A percentile compares a stretch with the other conserved stretches of the same genome.
These are phyloP conservation scores for Centaurea solstitialis DNA, from an alignment of 129 eudicot genomes.

Conservation along the genomic window DNA sequence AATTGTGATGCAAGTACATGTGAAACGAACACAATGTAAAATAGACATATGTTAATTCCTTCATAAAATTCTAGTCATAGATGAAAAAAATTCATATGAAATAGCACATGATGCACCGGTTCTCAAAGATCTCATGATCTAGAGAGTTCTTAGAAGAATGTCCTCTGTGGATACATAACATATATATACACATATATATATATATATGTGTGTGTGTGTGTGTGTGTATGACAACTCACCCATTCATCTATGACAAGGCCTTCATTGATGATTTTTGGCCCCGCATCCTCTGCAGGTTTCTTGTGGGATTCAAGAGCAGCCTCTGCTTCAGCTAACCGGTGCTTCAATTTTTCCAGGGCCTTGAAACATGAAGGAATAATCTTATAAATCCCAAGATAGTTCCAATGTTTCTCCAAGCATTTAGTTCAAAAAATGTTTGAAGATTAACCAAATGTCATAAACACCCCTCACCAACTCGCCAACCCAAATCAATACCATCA, in stretches of 20 bases:
- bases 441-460: not conserved
- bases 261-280: slow-evolving; percentile 34
- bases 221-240: slow-evolving; percentile 20
- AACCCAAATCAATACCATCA: not conserved
- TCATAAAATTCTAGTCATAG: no score
- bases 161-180: no score
- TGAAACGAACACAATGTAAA: no score
- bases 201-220: no score
- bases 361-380: not conserved
- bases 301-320: slow-evolving; percentile 38
- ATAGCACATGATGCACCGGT: no score
- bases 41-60: no score
- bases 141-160: no score
- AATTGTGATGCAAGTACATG: no score
- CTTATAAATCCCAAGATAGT: not conserved
- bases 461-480: not conserved
- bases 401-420: not conserved
- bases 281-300: slow-evolving; percentile 32
- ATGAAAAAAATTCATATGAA: no score
- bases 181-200: no score
- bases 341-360: slow-evolving; percentile 41
- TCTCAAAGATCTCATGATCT: no score
- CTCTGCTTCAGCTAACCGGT: slow-evolving; percentile 41
- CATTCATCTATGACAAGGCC: slow-evolving; percentile 52
- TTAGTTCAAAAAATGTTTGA: not conserved